These are phyloP conservation scores for Pichia sp. DNA, from an alignment of 1,139 yeast species.

Conservation along the genomic window DNA sequence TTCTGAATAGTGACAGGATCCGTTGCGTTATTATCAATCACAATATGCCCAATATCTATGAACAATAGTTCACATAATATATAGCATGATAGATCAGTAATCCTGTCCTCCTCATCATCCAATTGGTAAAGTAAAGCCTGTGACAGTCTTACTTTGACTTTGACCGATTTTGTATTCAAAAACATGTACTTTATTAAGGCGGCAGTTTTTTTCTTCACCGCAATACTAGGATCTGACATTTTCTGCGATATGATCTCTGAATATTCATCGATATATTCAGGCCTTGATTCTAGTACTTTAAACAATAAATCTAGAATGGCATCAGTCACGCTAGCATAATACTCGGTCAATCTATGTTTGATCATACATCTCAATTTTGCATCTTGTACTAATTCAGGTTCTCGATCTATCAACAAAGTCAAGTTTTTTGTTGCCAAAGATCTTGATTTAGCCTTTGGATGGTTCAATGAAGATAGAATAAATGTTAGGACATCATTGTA, in stretches of 20 bases:
- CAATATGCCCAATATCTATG: slow-evolving; percentile 13
- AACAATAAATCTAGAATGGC: slow-evolving; percentile 67
- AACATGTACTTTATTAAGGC: slow-evolving; percentile 51
- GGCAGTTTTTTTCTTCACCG: slow-evolving; percentile 61
- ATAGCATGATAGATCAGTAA: slow-evolving; percentile 43
- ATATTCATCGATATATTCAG: slow-evolving; percentile 45
- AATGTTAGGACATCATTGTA: slow-evolving; percentile 53
- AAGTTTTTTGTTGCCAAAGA: slow-evolving; percentile 63
- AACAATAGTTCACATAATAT: slow-evolving; percentile 48
- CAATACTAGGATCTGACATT: slow-evolving; percentile 55
- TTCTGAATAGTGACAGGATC: slow-evolving; percentile 10
- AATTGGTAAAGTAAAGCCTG: slow-evolving; percentile 49
- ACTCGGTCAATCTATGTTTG: slow-evolving; percentile 48
- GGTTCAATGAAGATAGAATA: slow-evolving; percentile 46
- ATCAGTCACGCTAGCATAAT: slow-evolving; percentile 69
- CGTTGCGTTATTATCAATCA: neutral
- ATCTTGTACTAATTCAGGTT: slow-evolving; percentile 46
- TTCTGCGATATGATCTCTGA: slow-evolving; percentile 48
- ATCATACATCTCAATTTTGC: slow-evolving; percentile 51
- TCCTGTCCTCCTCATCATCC: slow-evolving; percentile 66
- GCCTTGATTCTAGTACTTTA: slow-evolving; percentile 43
- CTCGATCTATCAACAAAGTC: slow-evolving; percentile 46
- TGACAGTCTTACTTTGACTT: slow-evolving; percentile 42
- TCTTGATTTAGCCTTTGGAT: slow-evolving; percentile 55
- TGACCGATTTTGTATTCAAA: slow-evolving; percentile 28